Evolutionary conservation across 73 alveolate genomes (phyloP).

Genomic region (Tetrahymena thermophila): DNA sequence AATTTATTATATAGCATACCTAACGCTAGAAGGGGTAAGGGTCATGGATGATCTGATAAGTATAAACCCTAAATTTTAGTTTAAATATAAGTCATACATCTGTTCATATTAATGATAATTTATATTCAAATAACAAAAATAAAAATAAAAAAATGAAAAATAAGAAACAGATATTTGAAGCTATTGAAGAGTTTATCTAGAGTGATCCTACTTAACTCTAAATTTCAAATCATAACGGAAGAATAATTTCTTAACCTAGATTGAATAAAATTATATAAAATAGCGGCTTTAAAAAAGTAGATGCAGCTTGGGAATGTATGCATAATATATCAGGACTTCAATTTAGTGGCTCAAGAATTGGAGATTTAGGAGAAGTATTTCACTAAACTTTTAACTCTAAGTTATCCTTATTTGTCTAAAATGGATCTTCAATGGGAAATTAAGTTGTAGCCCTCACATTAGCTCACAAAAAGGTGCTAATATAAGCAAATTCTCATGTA

Average conservation of each 20-base stretch:
- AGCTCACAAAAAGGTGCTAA: slow-evolving; percentile 25
- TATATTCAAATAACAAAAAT: no score
- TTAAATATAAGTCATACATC: neutral
- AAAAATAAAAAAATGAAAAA: neutral
- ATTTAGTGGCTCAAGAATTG: neutral
- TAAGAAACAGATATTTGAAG: neutral
- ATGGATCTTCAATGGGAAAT: slow-evolving; percentile 23
- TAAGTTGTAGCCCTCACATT: slow-evolving; percentile 6
- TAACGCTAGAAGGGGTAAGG: no score
- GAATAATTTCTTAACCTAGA: neutral
- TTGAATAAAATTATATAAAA: neutral
- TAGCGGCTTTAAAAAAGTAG: neutral
- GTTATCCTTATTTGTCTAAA: slow-evolving; percentile 12
- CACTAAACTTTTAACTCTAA: slow-evolving; percentile 14
- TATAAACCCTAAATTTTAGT: no score
- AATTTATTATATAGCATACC: no score
- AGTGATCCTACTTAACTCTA: neutral
- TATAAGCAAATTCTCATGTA: slow-evolving; percentile 24
- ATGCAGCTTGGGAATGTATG: neutral
- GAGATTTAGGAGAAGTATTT: slow-evolving; percentile 17
- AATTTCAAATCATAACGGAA: neutral
- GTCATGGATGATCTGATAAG: no score
- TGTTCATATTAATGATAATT: no score
- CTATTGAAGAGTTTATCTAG: neutral
- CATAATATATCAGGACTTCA: slow-evolving; percentile 1